A percentile compares a stretch with the other conserved stretches of the same genome.
phyloP scores from a whole-genome alignment of 257 asterid genomes.

The Capsicum pubescens region DNA sequence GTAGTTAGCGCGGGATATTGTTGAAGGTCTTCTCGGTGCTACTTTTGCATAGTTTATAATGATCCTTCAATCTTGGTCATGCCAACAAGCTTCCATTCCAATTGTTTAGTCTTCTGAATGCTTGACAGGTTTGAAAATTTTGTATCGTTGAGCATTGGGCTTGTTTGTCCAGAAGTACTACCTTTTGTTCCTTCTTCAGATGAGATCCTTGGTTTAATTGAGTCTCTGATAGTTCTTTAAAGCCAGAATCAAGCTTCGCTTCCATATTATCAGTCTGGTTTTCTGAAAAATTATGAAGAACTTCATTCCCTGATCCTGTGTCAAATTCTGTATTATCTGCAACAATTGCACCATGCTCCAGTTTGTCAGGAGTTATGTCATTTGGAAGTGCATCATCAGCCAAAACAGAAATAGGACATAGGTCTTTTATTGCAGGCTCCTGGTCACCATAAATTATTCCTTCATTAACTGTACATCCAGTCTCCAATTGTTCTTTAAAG shows the following conservation, averaged over 20 bases:
- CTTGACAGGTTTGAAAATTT: too few relatives aligned
- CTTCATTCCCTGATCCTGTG: neutral
- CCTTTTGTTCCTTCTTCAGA: too few relatives aligned
- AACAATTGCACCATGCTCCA: neutral
- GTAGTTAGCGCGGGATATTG: too few relatives aligned
- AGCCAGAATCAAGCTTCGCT: neutral
- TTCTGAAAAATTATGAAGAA: conserved; percentile 8
- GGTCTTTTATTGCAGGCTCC: neutral
- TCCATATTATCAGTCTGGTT: conserved; percentile 12
- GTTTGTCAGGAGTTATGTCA: neutral
- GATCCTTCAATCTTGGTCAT: too few relatives aligned
- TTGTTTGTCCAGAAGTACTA: too few relatives aligned
- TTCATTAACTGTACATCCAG: neutral
- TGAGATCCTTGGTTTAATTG: neutral
- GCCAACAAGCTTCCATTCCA: too few relatives aligned
- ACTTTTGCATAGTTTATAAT: too few relatives aligned
- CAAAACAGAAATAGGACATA: neutral
- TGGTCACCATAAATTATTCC: conserved; percentile 4
- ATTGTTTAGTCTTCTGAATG: too few relatives aligned
- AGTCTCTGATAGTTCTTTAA: neutral
- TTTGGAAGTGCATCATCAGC: conserved; percentile 15
- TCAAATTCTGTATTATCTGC: conserved; percentile 1
- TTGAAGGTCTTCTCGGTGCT: too few relatives aligned
- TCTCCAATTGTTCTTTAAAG: conserved; percentile 18
- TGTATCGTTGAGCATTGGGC: too few relatives aligned